phyloP scores from a whole-genome alignment of 108 stramenopile genomes.

The Cyclotella sp. region DNA sequence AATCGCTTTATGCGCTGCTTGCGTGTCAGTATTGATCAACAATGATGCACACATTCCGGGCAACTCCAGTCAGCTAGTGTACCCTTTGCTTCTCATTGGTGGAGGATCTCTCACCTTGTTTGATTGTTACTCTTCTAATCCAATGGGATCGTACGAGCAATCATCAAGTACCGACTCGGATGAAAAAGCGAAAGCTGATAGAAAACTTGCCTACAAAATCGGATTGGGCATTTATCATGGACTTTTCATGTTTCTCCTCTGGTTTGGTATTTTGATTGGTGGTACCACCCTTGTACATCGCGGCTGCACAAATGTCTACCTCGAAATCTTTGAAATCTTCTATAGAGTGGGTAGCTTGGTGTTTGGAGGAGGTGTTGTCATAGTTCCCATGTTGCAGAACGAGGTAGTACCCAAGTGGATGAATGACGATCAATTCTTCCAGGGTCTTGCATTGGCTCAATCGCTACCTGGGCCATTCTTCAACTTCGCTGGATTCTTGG shows the following conservation, averaged over 20 bases:
- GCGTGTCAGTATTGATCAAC: constrained; percentile 83
- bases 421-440: constrained; percentile 78
- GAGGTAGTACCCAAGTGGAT: constrained; percentile 93
- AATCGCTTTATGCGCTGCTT: constrained; percentile 58
- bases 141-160: constrained; percentile 51
- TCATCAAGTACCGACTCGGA: constrained; percentile 70
- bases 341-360: constrained; percentile 91
- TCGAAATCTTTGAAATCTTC: constrained; percentile 90
- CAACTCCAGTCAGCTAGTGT: constrained; percentile 76
- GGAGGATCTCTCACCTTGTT: constrained; percentile 73
- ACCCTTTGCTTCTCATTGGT: constrained; percentile 70
- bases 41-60: constrained; percentile 78
- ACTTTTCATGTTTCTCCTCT: constrained; percentile 65
- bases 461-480: constrained; percentile 82
- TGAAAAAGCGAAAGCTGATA: constrained; percentile 57
- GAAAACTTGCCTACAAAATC: constrained; percentile 61
- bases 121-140: constrained; percentile 51
- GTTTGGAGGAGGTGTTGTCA: constrained; percentile 94
- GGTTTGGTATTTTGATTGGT: constrained; percentile 60
- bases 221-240: constrained; percentile 80
- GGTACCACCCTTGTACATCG: constrained; percentile 62
- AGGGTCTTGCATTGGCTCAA: constrained; percentile 70
- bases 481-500: constrained; percentile 94
- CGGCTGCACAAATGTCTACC: constrained; percentile 58
- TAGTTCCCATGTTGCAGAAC: constrained; percentile 92